A percentile compares a stretch with the other conserved stretches of the same genome.
Evolutionary conservation across 2,329 filamentous ascomycete genomes (phyloP).

Genomic region (Sarocladium oryzae): DNA sequence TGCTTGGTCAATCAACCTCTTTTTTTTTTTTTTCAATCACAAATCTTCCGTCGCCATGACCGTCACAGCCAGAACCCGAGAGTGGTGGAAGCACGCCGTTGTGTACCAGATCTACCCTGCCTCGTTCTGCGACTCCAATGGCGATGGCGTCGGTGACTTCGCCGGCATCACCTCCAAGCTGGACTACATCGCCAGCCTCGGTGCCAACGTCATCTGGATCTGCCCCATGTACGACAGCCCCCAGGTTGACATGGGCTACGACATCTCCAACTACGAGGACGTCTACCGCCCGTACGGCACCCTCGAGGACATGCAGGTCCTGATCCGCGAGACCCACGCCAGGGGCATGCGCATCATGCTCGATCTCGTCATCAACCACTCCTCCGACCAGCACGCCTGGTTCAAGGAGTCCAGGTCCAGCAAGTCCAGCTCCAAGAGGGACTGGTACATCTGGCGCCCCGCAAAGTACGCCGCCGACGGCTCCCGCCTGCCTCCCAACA

Average conservation of each 20-base stretch:
- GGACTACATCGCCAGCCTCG: slow-evolving; percentile 53
- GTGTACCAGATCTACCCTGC: slow-evolving; percentile 56
- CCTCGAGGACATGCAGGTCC: slow-evolving; percentile 55
- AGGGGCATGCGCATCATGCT: slow-evolving; percentile 65
- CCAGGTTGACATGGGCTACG: slow-evolving; percentile 64
- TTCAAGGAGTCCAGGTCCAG: slow-evolving; percentile 60
- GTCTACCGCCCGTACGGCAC: slow-evolving; percentile 62
- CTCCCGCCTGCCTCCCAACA: slow-evolving; percentile 63
- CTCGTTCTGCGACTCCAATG: slow-evolving; percentile 50
- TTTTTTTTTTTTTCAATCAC: neutral
- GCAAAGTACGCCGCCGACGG: slow-evolving; percentile 49
- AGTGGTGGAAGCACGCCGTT: slow-evolving; percentile 52
- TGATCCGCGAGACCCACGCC: slow-evolving; percentile 53
- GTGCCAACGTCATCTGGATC: slow-evolving; percentile 60
- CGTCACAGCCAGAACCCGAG: slow-evolving; percentile 15
- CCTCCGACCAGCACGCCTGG: slow-evolving; percentile 65
- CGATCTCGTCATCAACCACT: slow-evolving; percentile 75
- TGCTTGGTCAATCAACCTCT: neutral
- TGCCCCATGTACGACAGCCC: slow-evolving; percentile 61
- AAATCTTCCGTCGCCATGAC: slow-evolving; percentile 16
- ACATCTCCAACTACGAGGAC: slow-evolving; percentile 60
- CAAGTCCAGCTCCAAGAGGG: slow-evolving; percentile 54
- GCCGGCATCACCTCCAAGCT: slow-evolving; percentile 57
- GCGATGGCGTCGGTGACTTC: slow-evolving; percentile 55
- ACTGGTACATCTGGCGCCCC: slow-evolving; percentile 61